Percentiles rank a stretch among this genome's conserved stretches.
Evolutionary conservation across 495 filamentous ascomycete genomes (phyloP).

Genomic region (Hypoxylon cercidicola): DNA sequence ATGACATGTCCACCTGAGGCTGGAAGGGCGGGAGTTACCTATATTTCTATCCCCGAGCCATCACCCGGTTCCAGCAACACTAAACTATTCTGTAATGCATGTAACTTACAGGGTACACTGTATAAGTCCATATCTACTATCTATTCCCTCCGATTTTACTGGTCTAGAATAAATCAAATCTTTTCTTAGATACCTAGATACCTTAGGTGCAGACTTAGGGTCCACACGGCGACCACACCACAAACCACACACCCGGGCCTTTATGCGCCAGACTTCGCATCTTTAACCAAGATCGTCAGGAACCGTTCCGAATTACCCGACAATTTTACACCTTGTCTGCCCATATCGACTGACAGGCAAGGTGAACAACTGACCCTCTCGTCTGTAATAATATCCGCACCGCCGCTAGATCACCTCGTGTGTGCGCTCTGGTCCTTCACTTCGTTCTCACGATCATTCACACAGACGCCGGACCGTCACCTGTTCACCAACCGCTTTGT

Average conservation of each 20-base stretch:
- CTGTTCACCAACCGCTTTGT: constrained; percentile 27
- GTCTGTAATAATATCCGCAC: background rate
- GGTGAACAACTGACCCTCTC: constrained; percentile 12
- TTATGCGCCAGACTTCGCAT: background rate
- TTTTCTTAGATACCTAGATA: constrained; percentile 4
- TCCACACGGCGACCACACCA: background rate
- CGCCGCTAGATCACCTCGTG: background rate
- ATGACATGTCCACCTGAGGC: constrained; percentile 27
- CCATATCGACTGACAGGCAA: constrained; percentile 1
- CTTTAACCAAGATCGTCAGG: constrained; percentile 3
- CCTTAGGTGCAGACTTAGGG: constrained; percentile 5
- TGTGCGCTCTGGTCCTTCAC: constrained; percentile 10
- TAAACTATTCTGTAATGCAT: constrained; percentile 22
- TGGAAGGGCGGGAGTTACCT: constrained; percentile 8
- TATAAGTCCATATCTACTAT: background rate
- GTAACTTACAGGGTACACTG: constrained; percentile 19
- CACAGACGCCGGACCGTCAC: background rate
- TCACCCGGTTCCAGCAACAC: constrained; percentile 15
- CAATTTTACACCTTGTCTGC: constrained; percentile 10
- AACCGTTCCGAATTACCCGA: constrained; percentile 8
- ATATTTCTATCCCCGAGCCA: constrained; percentile 15
- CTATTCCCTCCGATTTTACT: background rate
- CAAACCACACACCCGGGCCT: background rate
- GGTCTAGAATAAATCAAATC: constrained; percentile 2
- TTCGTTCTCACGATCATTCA: constrained; percentile 4